These are phyloP conservation scores for Gastrodia elata DNA, from an alignment of 106 monocot genomes.

Conservation along the genomic window DNA sequence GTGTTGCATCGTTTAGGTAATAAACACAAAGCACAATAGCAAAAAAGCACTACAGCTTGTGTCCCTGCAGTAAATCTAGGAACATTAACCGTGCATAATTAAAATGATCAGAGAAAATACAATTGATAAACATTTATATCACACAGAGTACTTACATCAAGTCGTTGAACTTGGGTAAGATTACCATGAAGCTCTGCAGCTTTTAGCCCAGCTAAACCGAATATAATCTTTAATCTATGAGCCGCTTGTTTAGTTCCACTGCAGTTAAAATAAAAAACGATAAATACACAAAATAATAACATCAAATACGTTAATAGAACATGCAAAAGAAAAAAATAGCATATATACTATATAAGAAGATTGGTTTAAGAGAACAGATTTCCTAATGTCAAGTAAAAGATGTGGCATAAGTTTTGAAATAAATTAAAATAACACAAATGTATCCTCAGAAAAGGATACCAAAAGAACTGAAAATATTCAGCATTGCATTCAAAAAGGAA, in stretches of 20 bases:
- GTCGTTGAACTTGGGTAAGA: slow-evolving; percentile 92
- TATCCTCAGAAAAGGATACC: not conserved
- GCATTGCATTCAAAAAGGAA: not conserved
- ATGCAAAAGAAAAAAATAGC: not conserved
- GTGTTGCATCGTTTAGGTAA: too few species aligned
- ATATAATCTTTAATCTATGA: slow-evolving; percentile 94
- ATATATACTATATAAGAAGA: slow-evolving; percentile 2
- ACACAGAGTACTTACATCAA: slow-evolving; percentile 65
- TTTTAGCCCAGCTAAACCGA: slow-evolving; percentile 82
- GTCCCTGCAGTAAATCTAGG: too few species aligned
- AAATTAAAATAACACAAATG: not conserved
- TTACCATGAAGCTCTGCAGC: slow-evolving; percentile 99
- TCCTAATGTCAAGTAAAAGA: not conserved
- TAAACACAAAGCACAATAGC: too few species aligned
- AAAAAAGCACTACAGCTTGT: too few species aligned
- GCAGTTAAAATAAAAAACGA: slow-evolving; percentile 5
- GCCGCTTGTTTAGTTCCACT: slow-evolving; percentile 93
- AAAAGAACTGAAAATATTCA: not conserved
- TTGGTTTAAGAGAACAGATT: not conserved
- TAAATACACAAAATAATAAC: not conserved
- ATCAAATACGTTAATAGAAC: slow-evolving; percentile 1
- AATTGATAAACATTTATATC: not conserved
- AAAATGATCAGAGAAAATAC: not conserved
- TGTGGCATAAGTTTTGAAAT: not conserved
- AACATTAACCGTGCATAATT: too few species aligned